Evolutionary conservation across 441 rosid species (phyloP).

Genomic region (Gossypium davidsonii): DNA sequence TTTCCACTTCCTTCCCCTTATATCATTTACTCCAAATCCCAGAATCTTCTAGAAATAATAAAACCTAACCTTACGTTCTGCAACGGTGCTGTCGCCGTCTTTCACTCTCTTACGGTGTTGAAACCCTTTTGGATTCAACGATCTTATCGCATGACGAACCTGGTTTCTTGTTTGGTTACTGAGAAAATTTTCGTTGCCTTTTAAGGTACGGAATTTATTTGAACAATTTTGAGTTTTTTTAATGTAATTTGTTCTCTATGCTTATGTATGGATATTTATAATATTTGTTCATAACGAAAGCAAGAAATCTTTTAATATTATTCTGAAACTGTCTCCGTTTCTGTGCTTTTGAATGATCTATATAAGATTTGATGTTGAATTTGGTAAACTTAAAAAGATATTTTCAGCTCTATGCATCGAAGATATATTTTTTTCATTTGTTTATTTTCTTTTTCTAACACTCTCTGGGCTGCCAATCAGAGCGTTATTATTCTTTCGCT

Average conservation of each 20-base stretch:
- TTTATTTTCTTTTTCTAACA: neutral
- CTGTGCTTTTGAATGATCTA: neutral
- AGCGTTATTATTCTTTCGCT: neutral
- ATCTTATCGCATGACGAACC: neutral
- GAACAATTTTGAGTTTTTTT: neutral
- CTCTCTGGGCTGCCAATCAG: slow-evolving; percentile 8
- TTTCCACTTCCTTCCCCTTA: slow-evolving; percentile 29
- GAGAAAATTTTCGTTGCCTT: slow-evolving; percentile 3
- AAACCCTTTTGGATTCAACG: neutral
- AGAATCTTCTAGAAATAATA: slow-evolving; percentile 83
- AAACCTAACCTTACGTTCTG: slow-evolving; percentile 3
- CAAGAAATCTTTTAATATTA: neutral
- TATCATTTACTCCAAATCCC: slow-evolving; percentile 30
- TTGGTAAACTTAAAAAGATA: neutral
- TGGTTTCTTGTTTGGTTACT: slow-evolving; percentile 23
- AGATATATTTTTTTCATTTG: neutral
- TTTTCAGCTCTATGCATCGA: neutral
- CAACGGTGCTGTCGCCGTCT: slow-evolving; percentile 8
- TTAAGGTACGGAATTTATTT: neutral
- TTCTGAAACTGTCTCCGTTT: neutral
- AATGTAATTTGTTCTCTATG: neutral
- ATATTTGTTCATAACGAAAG: neutral
- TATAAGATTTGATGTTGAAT: neutral
- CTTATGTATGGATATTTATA: neutral
- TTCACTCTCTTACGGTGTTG: neutral